Evolutionary conservation across 305 asterid genomes (phyloP).

Genomic region (Fraxinus paxiana): DNA sequence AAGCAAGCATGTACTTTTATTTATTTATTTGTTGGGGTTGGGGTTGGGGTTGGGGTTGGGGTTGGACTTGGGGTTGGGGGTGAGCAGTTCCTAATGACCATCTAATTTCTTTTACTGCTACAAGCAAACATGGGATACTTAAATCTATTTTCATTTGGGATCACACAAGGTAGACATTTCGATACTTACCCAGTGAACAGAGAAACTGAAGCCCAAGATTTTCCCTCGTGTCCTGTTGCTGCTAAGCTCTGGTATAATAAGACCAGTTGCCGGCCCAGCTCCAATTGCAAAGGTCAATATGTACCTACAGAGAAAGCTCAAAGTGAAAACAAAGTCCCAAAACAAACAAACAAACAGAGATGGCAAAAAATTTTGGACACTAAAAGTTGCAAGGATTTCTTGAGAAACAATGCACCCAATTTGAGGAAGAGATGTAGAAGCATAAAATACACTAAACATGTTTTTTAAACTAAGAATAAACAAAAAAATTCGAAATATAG

Average conservation of each 20-base stretch:
- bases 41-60: not conserved
- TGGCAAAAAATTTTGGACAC: not conserved
- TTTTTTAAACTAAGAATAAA: not conserved
- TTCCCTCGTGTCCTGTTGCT: conserved; percentile 80
- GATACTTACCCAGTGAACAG: conserved; percentile 76
- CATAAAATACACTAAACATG: not conserved
- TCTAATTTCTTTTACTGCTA: not conserved
- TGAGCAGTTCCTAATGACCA: not conserved
- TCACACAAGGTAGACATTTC: not conserved
- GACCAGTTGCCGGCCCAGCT: conserved; percentile 83
- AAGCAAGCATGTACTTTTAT: not conserved
- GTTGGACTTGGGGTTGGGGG: not conserved
- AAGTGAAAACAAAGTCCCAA: conserved; percentile 1
- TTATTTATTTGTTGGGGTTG: not conserved
- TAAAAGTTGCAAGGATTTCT: not conserved
- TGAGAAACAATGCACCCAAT: not conserved
- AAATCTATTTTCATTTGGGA: not conserved
- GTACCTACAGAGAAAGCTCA: conserved; percentile 45
- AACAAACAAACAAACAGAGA: not conserved
- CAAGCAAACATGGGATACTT: not conserved
- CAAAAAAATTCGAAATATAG: not conserved
- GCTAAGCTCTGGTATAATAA: conserved; percentile 90
- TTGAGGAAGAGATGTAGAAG: not conserved
- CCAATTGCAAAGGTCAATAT: conserved; percentile 64
- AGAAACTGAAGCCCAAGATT: conserved; percentile 78